Conservation (phyloP, 352 stramenopile genomes). For the Saprolegnia diclina region DNA sequence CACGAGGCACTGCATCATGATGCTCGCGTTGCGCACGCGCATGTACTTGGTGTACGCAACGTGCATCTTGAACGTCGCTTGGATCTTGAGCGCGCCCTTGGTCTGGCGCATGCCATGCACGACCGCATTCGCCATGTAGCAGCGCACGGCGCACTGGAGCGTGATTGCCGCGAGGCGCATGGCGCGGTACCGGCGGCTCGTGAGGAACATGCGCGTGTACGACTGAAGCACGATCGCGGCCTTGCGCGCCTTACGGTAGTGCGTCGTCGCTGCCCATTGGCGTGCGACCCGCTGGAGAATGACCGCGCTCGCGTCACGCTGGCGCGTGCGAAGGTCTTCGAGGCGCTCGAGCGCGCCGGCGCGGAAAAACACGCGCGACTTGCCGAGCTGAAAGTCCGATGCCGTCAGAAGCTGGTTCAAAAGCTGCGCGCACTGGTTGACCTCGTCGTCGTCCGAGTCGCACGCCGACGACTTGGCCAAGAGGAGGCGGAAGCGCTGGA, state of each 20-base stretch:
- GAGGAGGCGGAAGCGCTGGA: conserved; percentile 78
- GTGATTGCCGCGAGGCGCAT: conserved; percentile 52
- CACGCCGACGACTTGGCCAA: conserved; percentile 10
- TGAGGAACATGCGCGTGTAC: conserved; percentile 36
- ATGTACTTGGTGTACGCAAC: conserved; percentile 53
- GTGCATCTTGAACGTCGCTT: conserved; percentile 82
- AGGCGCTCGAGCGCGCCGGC: conserved; percentile 88
- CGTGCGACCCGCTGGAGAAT: conserved; percentile 76
- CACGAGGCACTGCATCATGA: conserved; percentile 75
- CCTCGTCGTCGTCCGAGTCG: conserved; percentile 17
- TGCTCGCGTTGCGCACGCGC: conserved; percentile 52
- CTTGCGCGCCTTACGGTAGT: conserved; percentile 52
- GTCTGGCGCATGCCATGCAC: conserved; percentile 53
- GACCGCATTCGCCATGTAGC: conserved; percentile 52
- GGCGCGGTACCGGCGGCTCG: conserved; percentile 49
- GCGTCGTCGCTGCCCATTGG: conserved; percentile 67
- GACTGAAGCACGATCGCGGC: conserved; percentile 59
- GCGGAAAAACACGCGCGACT: conserved; percentile 92
- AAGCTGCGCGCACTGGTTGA: conserved; percentile 47
- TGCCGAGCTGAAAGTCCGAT: conserved; percentile 77
- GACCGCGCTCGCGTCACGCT: conserved; percentile 72
- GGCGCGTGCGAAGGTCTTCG: conserved; percentile 76
- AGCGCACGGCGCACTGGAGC: conserved; percentile 62
- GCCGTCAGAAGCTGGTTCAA: conserved; percentile 53
- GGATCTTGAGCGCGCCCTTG: conserved; percentile 72